Evolutionary conservation across 257 asterid genomes (phyloP).

Genomic region (Datura wrightii): DNA sequence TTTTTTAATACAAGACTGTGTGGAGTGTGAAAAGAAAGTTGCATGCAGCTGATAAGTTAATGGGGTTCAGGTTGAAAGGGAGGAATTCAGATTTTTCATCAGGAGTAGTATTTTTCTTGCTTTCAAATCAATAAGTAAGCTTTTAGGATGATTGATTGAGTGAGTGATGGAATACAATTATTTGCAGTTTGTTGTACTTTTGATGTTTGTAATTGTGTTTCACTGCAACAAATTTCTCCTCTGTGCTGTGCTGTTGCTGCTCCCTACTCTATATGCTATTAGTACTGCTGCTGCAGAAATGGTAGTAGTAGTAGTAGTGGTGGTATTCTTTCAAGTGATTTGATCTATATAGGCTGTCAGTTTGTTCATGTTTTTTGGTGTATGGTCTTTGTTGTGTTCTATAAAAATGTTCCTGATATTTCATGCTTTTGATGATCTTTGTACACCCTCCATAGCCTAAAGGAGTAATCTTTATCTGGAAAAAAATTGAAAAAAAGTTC

Average conservation of each 20-base stretch:
- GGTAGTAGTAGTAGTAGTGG: background rate
- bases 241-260: background rate
- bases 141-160: conserved; percentile 72
- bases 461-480: background rate
- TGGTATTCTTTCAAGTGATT: conserved; percentile 35
- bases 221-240: background rate
- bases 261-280: background rate
- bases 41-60: conserved; percentile 38
- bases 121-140: conserved; percentile 40
- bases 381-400: conserved; percentile 25
- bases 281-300: background rate
- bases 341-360: conserved; percentile 83
- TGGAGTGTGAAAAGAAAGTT: conserved; percentile 38
- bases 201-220: background rate
- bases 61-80: conserved; percentile 27
- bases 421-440: background rate
- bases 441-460: background rate
- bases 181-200: conserved; percentile 28
- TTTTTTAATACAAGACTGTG: background rate
- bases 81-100: background rate
- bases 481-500: background rate
- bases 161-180: conserved; percentile 45
- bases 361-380: conserved; percentile 39
- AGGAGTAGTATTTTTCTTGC: conserved; percentile 27
- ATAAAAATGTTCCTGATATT: background rate